Evolutionary conservation across 805 yeast species (phyloP).

Genomic region (Candida taoyuanica): DNA sequence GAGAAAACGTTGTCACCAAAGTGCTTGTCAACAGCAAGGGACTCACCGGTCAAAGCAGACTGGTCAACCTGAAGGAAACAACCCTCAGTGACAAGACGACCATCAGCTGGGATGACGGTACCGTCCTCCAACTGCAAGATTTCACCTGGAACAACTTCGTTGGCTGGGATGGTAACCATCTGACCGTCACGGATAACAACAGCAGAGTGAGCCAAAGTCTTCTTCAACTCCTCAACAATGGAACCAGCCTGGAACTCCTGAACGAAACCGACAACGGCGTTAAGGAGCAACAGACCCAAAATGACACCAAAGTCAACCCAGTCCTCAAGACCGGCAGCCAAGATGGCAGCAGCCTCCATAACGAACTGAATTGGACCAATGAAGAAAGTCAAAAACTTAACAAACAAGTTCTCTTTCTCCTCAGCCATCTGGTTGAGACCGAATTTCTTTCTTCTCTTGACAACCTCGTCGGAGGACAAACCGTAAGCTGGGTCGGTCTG

Average conservation of each 20-base stretch:
- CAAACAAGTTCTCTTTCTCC: conserved; percentile 72
- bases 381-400: conserved; percentile 82
- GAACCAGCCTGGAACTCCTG: conserved; percentile 99
- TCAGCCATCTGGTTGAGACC: conserved; percentile 91
- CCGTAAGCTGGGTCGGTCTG: conserved; percentile 79
- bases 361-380: conserved; percentile 96
- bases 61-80: conserved; percentile 89
- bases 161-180: conserved; percentile 68
- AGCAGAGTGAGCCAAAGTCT: conserved; percentile 90
- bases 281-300: conserved; percentile 77
- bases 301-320: conserved; percentile 99
- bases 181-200: conserved; percentile 79
- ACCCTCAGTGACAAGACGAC: conserved; percentile 82
- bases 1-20: conserved; percentile 85
- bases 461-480: conserved; percentile 72
- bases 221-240: conserved; percentile 93
- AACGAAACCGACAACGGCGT: conserved; percentile 92
- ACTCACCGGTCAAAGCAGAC: conserved; percentile 97
- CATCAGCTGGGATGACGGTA: conserved; percentile 89
- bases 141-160: conserved; percentile 94
- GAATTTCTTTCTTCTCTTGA: conserved; percentile 81
- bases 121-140: conserved; percentile 90
- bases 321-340: conserved; percentile 95
- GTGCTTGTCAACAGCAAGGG: conserved; percentile 90
- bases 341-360: conserved; percentile 93